These are phyloP conservation scores for Kwoniella newhampshirensis DNA, from an alignment of 768 basidiomycete species.

Conservation along the genomic window DNA sequence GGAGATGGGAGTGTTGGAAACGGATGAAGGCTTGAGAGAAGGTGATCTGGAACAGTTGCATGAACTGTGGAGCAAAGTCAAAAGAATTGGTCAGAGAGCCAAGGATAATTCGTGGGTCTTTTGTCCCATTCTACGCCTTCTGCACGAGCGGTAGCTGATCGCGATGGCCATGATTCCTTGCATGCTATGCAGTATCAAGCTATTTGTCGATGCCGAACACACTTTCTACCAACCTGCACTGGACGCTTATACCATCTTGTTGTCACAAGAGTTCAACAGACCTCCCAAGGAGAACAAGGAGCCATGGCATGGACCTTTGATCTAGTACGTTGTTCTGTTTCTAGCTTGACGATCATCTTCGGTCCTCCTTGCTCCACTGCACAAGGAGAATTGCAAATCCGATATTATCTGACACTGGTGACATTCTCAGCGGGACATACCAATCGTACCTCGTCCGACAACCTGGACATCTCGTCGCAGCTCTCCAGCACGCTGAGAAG, in stretches of 20 bases:
- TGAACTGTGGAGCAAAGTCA: slow-evolving; percentile 65
- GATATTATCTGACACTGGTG: not conserved
- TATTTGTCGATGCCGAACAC: slow-evolving; percentile 85
- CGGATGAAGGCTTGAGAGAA: slow-evolving; percentile 56
- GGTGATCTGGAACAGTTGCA: slow-evolving; percentile 65
- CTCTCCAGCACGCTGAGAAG: slow-evolving; percentile 65
- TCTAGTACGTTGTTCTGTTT: slow-evolving; percentile 32
- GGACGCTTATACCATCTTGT: slow-evolving; percentile 71
- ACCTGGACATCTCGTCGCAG: slow-evolving; percentile 66
- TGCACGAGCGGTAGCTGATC: not conserved
- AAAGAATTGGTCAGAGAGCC: slow-evolving; percentile 66
- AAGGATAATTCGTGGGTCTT: slow-evolving; percentile 53
- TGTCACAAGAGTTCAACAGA: slow-evolving; percentile 76
- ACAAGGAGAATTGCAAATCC: not conserved
- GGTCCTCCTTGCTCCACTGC: too few species aligned
- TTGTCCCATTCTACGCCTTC: not conserved
- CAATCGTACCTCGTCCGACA: slow-evolving; percentile 83
- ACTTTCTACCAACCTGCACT: slow-evolving; percentile 68
- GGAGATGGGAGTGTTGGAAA: slow-evolving; percentile 38
- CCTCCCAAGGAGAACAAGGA: slow-evolving; percentile 19
- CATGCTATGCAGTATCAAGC: slow-evolving; percentile 58
- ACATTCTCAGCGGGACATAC: slow-evolving; percentile 68
- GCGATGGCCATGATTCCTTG: not conserved
- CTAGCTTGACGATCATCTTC: not conserved
- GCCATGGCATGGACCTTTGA: slow-evolving; percentile 31